Evolutionary conservation across 306 rosid species (phyloP).

Genomic region (Gleditsia sinensis): DNA sequence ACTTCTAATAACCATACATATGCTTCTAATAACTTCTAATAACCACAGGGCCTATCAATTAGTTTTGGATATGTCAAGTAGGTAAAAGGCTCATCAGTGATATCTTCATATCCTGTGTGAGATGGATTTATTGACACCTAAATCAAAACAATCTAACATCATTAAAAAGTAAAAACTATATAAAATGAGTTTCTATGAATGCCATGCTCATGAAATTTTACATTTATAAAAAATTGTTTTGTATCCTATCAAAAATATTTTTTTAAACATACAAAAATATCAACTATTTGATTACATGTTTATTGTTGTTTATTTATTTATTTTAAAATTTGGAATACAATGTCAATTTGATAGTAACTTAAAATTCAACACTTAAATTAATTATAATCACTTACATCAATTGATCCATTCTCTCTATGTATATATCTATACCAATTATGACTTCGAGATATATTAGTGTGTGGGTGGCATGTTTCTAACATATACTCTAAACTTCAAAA

Average conservation of each 20-base stretch:
- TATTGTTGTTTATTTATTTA: too few relatives aligned
- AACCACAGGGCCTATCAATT: too few relatives aligned
- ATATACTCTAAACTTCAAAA: too few relatives aligned
- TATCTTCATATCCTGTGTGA: neutral
- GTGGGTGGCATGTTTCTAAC: too few relatives aligned
- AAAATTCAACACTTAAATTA: too few relatives aligned
- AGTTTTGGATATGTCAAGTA: conserved; percentile 17
- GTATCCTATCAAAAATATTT: neutral
- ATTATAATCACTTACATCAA: too few relatives aligned
- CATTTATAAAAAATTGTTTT: neutral
- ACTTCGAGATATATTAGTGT: neutral
- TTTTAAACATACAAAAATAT: neutral
- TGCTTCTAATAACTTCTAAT: too few relatives aligned
- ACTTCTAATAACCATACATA: too few relatives aligned
- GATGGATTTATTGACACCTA: neutral
- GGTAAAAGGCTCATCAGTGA: conserved; percentile 9
- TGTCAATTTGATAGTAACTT: too few relatives aligned
- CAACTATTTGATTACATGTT: conserved; percentile 6
- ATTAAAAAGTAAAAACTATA: neutral
- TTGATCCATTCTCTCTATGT: too few relatives aligned
- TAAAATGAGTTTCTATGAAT: neutral
- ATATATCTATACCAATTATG: too few relatives aligned
- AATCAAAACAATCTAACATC: neutral
- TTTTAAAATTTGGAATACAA: too few relatives aligned
- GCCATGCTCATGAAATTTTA: neutral